A percentile compares a stretch with the other conserved stretches of the same genome.
These are phyloP conservation scores for Groenewaldozyma salmanticensis DNA, from an alignment of 805 yeast genomes.

Conservation along the genomic window DNA sequence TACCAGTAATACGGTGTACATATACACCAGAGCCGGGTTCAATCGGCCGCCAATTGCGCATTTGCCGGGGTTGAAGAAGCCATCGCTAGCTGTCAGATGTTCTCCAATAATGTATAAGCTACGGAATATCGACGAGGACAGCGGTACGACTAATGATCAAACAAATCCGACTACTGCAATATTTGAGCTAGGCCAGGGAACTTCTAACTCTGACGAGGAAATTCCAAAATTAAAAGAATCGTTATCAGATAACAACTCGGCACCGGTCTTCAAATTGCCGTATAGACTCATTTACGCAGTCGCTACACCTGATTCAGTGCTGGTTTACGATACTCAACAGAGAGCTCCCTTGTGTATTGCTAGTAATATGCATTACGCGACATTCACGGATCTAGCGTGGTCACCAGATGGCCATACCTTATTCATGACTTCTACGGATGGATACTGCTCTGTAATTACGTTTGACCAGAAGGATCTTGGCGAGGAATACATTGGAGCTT, in stretches of 20 bases:
- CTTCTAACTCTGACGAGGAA: conserved; percentile 7
- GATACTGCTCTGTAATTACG: conserved; percentile 67
- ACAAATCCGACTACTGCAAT: conserved; percentile 5
- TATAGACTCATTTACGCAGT: conserved; percentile 85
- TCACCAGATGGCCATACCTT: conserved; percentile 60
- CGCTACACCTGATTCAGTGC: conserved; percentile 80
- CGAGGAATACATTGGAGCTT: conserved; percentile 13
- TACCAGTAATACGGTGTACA: conserved; percentile 59
- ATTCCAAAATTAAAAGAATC: background rate
- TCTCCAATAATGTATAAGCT: conserved; percentile 54
- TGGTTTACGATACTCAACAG: conserved; percentile 71
- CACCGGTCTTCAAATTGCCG: conserved; percentile 45
- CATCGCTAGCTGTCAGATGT: conserved; percentile 76
- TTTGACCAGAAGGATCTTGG: conserved; percentile 54
- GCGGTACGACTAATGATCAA: conserved; percentile 1
- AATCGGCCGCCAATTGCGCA: conserved; percentile 65
- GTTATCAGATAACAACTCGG: background rate
- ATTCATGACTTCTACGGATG: conserved; percentile 80
- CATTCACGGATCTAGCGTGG: conserved; percentile 86
- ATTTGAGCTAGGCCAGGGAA: conserved; percentile 12
- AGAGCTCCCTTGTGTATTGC: conserved; percentile 61
- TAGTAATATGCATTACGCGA: conserved; percentile 75
- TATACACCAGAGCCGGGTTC: conserved; percentile 65
- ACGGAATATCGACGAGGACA: conserved; percentile 11
- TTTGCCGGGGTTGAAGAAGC: conserved; percentile 69